Evolutionary conservation across 179 eudicot genomes (phyloP), one percentile per base, ranked within the genome.

Genomic region (Spinacia oleracea): DNA sequence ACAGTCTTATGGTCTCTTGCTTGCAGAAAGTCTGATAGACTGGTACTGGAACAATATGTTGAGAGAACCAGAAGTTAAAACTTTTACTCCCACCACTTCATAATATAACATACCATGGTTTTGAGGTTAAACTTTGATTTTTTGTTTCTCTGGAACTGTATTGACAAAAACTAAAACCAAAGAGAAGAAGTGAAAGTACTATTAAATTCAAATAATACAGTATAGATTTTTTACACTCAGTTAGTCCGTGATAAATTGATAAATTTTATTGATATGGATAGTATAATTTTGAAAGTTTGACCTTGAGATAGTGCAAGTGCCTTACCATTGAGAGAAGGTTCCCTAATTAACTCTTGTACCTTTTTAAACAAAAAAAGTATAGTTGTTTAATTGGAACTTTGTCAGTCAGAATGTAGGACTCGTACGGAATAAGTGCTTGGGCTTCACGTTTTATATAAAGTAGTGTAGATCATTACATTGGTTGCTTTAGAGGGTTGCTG

Each of bases 401-500:
- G 2, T 46, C 21, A 70, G 38, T 14, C 31, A 16, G 18, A 72
- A 72, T 50, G 59, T 68, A 29, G 53, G 69, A 50, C 18, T 18
- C 72, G 45, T 64, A 45, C 14, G 78, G 63, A 77, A 55, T 35
- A 70, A 62, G 42, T 78, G 68, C 50, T 68, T 78, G 67, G 38
- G 74, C 60, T 65, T 73, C 11, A 27, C 56, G 42, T 25, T 6
- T 70, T 14, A 25, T 14, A 25, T 74, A 53, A 25, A 70, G 65
- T n/a, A 15, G 32, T 70, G 46, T 48, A 18, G 46, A 51, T 40
- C 51, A 60, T 40, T 38, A 40, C 42, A 48, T 50, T 79, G 25
- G 69, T 70, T 82, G 63, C 79, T 29, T 78, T 82, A 42, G 12
- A 25, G 53, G 75, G 82, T 45, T 80, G 74, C 35, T 74, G 46